A percentile compares a stretch with the other conserved stretches of the same genome.
Conservation (phyloP, 179 eudicot genomes). For the Spinacia oleracea region DNA sequence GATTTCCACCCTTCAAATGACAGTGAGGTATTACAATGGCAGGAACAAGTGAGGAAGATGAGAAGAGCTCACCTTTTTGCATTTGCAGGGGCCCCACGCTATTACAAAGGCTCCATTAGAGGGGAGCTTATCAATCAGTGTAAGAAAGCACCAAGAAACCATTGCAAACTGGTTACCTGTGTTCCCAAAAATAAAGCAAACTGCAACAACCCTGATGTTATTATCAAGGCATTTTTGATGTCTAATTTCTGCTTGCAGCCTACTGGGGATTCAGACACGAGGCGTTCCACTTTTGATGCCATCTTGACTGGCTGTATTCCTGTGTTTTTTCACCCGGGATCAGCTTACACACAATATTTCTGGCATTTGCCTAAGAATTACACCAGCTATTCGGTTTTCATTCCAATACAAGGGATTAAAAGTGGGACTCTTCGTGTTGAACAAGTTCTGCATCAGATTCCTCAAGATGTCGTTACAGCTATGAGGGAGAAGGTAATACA, state of each 20-base stretch:
- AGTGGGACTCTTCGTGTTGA: slow-evolving; percentile 32
- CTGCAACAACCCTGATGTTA: slow-evolving; percentile 23
- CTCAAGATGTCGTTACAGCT: slow-evolving; percentile 18
- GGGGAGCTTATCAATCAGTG: slow-evolving; percentile 34
- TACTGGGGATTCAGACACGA: slow-evolving; percentile 31
- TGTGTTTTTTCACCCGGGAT: slow-evolving; percentile 32
- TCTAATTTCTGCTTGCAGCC: slow-evolving; percentile 37
- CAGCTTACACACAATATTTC: slow-evolving; percentile 26
- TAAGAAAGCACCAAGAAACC: slow-evolving; percentile 20
- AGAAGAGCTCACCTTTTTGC: slow-evolving; percentile 24
- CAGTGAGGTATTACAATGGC: slow-evolving; percentile 28
- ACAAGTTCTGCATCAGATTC: slow-evolving; percentile 19
- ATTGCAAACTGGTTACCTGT: slow-evolving; percentile 18
- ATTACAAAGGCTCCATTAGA: slow-evolving; percentile 21
- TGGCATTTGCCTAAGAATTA: slow-evolving; percentile 36
- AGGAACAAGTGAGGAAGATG: slow-evolving; percentile 14
- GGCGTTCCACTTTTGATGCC: slow-evolving; percentile 39
- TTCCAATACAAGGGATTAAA: slow-evolving; percentile 25
- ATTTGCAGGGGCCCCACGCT: slow-evolving; percentile 31
- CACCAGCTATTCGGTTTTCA: slow-evolving; percentile 35
- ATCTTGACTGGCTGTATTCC: slow-evolving; percentile 37
- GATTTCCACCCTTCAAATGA: slow-evolving; percentile 34
- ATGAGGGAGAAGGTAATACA: slow-evolving; percentile 29
- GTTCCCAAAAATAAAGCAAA: background rate
- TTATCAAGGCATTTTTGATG: slow-evolving; percentile 26